These are phyloP conservation scores for Galeopsis tetrahit DNA, from an alignment of 257 asterid species.

Conservation along the genomic window DNA sequence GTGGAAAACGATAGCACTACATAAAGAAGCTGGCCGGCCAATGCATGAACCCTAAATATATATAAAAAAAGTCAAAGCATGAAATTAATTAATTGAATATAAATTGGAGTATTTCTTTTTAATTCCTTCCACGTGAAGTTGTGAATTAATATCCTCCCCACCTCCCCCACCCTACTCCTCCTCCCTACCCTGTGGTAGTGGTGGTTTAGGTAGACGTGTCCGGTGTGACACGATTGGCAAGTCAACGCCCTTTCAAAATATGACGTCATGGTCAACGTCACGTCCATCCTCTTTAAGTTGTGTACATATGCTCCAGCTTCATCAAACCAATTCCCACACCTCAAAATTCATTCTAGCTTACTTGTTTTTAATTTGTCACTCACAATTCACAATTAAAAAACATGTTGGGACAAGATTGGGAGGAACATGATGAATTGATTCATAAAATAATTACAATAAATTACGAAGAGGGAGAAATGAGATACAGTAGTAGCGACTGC, in stretches of 20 bases:
- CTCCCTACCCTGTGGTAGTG: slow-evolving; percentile 15
- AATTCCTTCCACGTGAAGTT: background rate
- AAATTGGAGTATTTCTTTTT: no score
- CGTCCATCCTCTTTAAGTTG: background rate
- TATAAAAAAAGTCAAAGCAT: background rate
- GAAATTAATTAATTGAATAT: background rate
- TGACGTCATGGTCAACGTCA: slow-evolving; percentile 22
- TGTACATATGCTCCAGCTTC: background rate
- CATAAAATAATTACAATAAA: no score
- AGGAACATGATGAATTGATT: background rate
- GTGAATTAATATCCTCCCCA: slow-evolving; percentile 25
- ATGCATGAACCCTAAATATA: background rate
- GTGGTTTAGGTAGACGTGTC: slow-evolving; percentile 6
- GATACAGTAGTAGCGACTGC: slow-evolving; percentile 22
- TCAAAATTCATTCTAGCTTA: background rate
- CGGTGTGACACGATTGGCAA: slow-evolving; percentile 27
- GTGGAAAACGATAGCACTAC: background rate
- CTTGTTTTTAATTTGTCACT: no score
- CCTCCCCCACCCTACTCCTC: slow-evolving; percentile 1
- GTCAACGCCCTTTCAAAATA: slow-evolving; percentile 15
- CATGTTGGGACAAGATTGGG: slow-evolving; percentile 1
- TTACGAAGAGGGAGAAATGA: background rate
- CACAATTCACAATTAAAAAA: no score
- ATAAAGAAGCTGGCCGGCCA: background rate
- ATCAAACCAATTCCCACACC: background rate